phyloP scores from a whole-genome alignment of 306 rosid genomes.

The Rosa multiflora region DNA sequence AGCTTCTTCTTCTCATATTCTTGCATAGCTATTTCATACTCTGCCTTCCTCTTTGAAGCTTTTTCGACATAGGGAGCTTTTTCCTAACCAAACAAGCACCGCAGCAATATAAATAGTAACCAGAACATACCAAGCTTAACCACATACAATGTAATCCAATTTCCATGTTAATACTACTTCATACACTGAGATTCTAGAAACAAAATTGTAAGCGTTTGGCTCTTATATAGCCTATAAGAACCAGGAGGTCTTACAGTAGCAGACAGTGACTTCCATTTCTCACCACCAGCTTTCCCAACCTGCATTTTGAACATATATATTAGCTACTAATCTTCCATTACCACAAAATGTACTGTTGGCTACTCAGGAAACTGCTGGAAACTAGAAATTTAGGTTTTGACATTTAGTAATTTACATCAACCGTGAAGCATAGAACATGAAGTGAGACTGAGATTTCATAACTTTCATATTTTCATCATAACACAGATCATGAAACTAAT shows the following conservation, averaged over 20 bases:
- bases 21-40: not conserved
- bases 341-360: not conserved
- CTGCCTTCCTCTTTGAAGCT: not conserved
- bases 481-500: not conserved
- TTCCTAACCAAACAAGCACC: not conserved
- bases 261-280: not conserved
- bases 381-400: not conserved
- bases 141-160: not conserved
- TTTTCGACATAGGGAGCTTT: not conserved
- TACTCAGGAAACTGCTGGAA: not conserved
- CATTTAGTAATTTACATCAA: not conserved
- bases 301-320: not conserved
- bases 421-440: not conserved
- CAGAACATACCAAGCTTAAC: not conserved
- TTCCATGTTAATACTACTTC: not conserved
- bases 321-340: not conserved
- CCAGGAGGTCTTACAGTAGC: not conserved
- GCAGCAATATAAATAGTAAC: not conserved
- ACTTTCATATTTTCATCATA: not conserved
- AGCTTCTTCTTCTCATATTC: not conserved
- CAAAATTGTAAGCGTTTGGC: not conserved
- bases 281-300: conserved; percentile 9
- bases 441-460: not conserved
- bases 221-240: not conserved
- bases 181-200: not conserved